These are phyloP conservation scores for Meyerozyma elateridarum DNA, from an alignment of 1,139 yeast genomes.

Conservation along the genomic window DNA sequence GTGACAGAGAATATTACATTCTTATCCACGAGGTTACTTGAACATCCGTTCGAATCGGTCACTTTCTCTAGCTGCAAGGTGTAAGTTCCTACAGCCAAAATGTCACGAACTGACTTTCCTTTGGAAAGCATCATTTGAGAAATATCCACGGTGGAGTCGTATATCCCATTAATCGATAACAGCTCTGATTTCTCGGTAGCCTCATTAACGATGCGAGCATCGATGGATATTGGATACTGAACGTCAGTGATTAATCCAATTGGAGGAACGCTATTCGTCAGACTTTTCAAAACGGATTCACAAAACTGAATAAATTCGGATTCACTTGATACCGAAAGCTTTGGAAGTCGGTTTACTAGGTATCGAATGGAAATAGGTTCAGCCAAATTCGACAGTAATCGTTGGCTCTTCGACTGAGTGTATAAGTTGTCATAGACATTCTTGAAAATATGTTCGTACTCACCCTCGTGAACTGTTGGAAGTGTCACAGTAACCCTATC, in stretches of 20 bases:
- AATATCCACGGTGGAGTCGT: conserved; percentile 12
- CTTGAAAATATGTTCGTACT: conserved; percentile 55
- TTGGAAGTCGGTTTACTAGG: conserved; percentile 58
- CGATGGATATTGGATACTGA: conserved; percentile 56
- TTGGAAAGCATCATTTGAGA: conserved; percentile 15
- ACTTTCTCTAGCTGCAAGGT: conserved; percentile 52
- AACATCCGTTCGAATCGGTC: conserved; percentile 70
- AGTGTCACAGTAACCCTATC: conserved; percentile 24
- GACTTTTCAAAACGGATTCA: conserved; percentile 38
- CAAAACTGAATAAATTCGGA: conserved; percentile 55
- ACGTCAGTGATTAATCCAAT: conserved; percentile 58
- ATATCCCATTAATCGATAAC: conserved; percentile 9
- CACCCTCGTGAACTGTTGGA: conserved; percentile 45
- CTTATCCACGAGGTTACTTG: conserved; percentile 33
- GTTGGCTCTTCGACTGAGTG: conserved; percentile 37
- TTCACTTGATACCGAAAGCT: conserved; percentile 43
- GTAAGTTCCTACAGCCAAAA: conserved; percentile 45
- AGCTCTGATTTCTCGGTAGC: conserved; percentile 13
- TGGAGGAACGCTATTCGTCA: conserved; percentile 33
- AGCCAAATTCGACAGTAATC: conserved; percentile 11
- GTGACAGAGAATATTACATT: conserved; percentile 52
- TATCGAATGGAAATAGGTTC: conserved; percentile 48
- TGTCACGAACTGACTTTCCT: conserved; percentile 10
- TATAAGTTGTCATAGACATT: conserved; percentile 68
- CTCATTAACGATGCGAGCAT: conserved; percentile 47